Base-by-base conservation (phyloP, 768 basidiomycete species). In the Astraeus odoratus region DNA sequence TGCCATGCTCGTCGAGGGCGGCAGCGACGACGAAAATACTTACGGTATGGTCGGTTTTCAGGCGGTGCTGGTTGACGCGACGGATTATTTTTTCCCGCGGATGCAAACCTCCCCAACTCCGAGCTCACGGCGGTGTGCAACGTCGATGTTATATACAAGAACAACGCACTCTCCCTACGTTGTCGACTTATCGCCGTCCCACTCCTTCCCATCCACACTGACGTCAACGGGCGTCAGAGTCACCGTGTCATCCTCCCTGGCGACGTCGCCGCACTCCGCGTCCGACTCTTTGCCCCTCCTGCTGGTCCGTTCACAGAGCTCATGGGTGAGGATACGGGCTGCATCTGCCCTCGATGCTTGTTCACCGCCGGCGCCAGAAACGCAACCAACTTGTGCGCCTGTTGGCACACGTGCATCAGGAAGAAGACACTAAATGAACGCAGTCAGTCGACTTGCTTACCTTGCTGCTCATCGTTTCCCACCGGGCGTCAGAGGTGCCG, bases 391-490 rank as follows among this genome's bases (percentile, higher is more conserved):
- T 59, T 66, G 40, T 55, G 59, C 34, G 57, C 63, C 63, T 69
- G 52, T 22, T 20, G 20, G 20, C 15, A 18, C 16, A 24, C 20
- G 19, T 8, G 27, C 16, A 44, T 25, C 20, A 18, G 23, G 2
- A 22, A n/a, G 15, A 27, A 25, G 12, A 25, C 18, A 19, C n/a
- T 7, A 24, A 13, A 20, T 8, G 42, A n/a, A 20, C 13, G 15
- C 3, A 42, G 10, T 10, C 34, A 15, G 15, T 6, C 7, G 19
- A 26, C 7, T 16, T 20, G 44, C 72, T 18, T 47, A 83, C 86
- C 73, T 82, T 87, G 51, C 58, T 46, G 42, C 79, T 72, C 44
- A 89, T 68, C 43, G 74, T 72, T 20, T 77, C 77, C 84, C 83
- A 88, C n/a, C 78, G 75, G 6, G 81, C 75, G 36, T 60, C 65